Evolutionary conservation across 345 rosid genomes (phyloP).

Genomic region (Euphorbia pulcherrima): DNA sequence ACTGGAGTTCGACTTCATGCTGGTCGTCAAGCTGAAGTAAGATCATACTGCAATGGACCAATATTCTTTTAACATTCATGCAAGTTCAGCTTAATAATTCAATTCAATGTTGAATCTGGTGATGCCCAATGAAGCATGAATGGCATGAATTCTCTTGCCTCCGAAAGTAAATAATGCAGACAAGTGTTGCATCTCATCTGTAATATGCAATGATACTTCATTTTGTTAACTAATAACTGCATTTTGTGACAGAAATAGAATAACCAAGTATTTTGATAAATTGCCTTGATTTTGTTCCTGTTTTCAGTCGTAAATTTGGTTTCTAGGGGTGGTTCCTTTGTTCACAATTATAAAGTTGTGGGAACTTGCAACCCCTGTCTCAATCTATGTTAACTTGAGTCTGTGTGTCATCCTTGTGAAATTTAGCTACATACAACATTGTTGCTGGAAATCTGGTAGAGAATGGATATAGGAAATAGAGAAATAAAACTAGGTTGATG

Average conservation of each 20-base stretch:
- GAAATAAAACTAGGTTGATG: too few species aligned
- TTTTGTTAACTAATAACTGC: neutral
- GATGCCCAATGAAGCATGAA: neutral
- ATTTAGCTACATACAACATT: neutral
- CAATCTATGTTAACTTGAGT: neutral
- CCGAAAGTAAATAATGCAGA: neutral
- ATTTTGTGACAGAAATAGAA: neutral
- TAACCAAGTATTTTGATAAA: neutral
- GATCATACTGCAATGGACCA: conserved; percentile 5
- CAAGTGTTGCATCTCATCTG: neutral
- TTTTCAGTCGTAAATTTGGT: neutral
- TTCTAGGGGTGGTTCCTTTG: neutral
- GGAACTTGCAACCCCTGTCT: neutral
- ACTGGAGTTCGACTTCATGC: conserved; percentile 65
- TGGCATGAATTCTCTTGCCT: neutral
- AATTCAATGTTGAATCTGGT: neutral
- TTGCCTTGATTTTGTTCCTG: neutral
- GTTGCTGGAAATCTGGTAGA: neutral
- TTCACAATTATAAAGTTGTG: neutral
- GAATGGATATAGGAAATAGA: too few species aligned
- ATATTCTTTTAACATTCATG: neutral
- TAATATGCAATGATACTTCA: neutral
- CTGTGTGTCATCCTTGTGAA: neutral
- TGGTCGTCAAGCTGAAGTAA: conserved; percentile 69
- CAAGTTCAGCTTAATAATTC: neutral